Conservation (phyloP, 768 basidiomycete genomes). For the Inosperma sp. region DNA sequence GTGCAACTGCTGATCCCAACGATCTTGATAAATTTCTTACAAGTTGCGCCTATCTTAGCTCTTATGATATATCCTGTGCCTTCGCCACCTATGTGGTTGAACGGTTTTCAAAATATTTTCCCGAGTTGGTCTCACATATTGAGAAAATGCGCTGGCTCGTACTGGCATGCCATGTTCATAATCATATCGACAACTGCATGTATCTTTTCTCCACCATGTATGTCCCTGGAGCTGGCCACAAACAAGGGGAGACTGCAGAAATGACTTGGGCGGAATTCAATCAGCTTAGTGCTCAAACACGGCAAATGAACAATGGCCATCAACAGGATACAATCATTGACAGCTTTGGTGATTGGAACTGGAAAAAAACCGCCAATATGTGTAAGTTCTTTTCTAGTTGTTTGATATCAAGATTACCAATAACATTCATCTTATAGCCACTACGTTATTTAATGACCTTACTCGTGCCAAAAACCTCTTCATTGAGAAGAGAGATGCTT, state of each 20-base stretch:
- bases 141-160: conserved; percentile 12
- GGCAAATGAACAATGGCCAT: conserved; percentile 30
- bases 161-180: conserved; percentile 23
- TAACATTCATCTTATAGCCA: not conserved
- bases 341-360: conserved; percentile 24
- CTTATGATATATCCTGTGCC: conserved; percentile 27
- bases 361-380: conserved; percentile 19
- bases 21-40: conserved; percentile 1
- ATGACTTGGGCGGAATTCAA: conserved; percentile 24
- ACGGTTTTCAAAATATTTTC: conserved; percentile 15
- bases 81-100: conserved; percentile 15
- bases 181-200: conserved; percentile 26
- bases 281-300: conserved; percentile 17
- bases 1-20: not conserved
- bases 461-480: conserved; percentile 6
- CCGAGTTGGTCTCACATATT: conserved; percentile 9
- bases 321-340: conserved; percentile 23
- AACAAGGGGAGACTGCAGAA: conserved; percentile 27
- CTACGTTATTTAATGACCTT: not conserved
- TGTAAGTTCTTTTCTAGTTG: conserved; percentile 2
- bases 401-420: not conserved
- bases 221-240: conserved; percentile 17
- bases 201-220: conserved; percentile 24
- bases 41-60: conserved; percentile 5
- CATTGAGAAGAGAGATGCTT: not conserved